phyloP scores from a whole-genome alignment of 2,329 filamentous ascomycete genomes.

The Stromatinia cepivora region DNA sequence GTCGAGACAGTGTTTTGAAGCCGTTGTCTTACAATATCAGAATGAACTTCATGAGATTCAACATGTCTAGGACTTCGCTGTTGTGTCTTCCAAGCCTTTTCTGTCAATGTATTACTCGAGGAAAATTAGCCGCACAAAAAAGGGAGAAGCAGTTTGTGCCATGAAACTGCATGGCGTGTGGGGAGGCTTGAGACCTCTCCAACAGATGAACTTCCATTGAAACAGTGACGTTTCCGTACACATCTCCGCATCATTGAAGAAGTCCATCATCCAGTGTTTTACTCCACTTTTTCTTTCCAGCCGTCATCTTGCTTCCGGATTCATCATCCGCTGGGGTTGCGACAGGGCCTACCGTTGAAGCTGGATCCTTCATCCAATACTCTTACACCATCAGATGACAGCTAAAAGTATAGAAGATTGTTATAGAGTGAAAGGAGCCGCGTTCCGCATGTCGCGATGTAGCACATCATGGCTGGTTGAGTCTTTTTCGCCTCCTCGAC shows the following conservation, averaged over 20 bases:
- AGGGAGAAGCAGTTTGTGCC: background rate
- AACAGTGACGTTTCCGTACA: slow-evolving; percentile 12
- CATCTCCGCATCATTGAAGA: slow-evolving; percentile 9
- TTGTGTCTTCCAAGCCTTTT: background rate
- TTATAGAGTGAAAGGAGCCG: background rate
- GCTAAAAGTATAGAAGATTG: background rate
- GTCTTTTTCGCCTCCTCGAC: background rate
- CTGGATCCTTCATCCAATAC: slow-evolving; percentile 16
- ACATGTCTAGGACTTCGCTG: background rate
- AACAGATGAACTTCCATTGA: slow-evolving; percentile 4
- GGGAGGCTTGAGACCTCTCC: slow-evolving; percentile 19
- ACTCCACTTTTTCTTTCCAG: background rate
- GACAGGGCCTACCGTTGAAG: slow-evolving; percentile 9
- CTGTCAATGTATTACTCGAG: background rate
- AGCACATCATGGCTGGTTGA: slow-evolving; percentile 9
- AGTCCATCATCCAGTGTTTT: background rate
- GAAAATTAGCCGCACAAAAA: background rate
- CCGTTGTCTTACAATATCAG: slow-evolving; percentile 5
- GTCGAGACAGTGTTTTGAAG: slow-evolving; percentile 13
- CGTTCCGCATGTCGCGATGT: slow-evolving; percentile 1
- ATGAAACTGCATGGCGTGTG: slow-evolving; percentile 19
- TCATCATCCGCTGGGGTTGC: background rate
- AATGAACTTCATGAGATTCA: background rate
- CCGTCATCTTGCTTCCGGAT: background rate
- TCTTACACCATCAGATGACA: slow-evolving; percentile 8